A percentile compares a stretch with the other conserved stretches of the same genome.
phyloP scores from a whole-genome alignment of 2,329 filamentous ascomycete genomes.

The Fusarium nurragi region DNA sequence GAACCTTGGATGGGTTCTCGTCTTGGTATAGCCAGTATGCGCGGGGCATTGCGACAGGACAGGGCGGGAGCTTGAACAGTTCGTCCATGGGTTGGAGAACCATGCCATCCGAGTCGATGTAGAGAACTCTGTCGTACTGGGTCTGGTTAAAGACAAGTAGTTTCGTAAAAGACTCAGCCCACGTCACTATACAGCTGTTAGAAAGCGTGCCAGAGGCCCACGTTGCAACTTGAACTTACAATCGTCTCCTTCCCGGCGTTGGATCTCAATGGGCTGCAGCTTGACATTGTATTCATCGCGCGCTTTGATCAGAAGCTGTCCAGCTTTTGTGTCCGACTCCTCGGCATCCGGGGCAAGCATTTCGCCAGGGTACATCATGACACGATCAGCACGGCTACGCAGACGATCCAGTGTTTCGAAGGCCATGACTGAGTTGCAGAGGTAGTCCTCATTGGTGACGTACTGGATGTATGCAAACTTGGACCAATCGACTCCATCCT shows the following conservation, averaged over 20 bases:
- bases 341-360: slow-evolving; percentile 47
- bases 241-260: slow-evolving; percentile 49
- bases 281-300: slow-evolving; percentile 57
- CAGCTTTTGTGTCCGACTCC: not conserved
- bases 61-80: slow-evolving; percentile 72
- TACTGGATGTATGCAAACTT: slow-evolving; percentile 60
- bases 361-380: slow-evolving; percentile 57
- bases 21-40: slow-evolving; percentile 73
- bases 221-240: slow-evolving; percentile 33
- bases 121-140: slow-evolving; percentile 62
- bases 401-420: slow-evolving; percentile 56
- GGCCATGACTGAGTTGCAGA: slow-evolving; percentile 62
- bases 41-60: slow-evolving; percentile 72
- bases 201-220: not conserved
- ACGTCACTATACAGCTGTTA: slow-evolving; percentile 54
- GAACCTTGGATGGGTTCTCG: slow-evolving; percentile 50
- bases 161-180: slow-evolving; percentile 74
- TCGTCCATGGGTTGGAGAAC: slow-evolving; percentile 74
- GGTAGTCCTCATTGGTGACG: slow-evolving; percentile 57
- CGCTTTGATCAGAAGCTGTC: slow-evolving; percentile 52
- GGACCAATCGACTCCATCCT: slow-evolving; percentile 23
- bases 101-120: slow-evolving; percentile 71
- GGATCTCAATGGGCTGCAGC: slow-evolving; percentile 54
- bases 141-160: slow-evolving; percentile 74
- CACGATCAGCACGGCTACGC: slow-evolving; percentile 54